Conservation (phyloP, 148 eudicot species). For the Linanthus parryae region DNA sequence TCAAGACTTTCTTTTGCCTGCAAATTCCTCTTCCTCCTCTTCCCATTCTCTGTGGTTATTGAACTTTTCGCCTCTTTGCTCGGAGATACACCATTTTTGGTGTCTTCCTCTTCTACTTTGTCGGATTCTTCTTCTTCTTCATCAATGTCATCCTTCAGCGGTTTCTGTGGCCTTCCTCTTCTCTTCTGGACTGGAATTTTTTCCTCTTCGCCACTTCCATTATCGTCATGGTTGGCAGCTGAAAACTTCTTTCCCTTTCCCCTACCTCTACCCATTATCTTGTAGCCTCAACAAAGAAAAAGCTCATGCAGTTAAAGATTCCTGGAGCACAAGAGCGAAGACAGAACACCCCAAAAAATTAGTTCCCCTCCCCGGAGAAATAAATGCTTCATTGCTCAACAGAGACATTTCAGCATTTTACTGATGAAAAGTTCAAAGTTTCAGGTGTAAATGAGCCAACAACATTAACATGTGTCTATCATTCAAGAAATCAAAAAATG, state of each 20-base stretch:
- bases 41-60: constrained; percentile 31
- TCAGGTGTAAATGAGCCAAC: too few relatives aligned
- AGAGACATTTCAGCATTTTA: too few relatives aligned
- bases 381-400: too few relatives aligned
- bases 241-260: constrained; percentile 73
- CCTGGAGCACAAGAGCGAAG: too few relatives aligned
- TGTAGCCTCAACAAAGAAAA: constrained; percentile 1
- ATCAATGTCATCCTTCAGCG: constrained; percentile 45
- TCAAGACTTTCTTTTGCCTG: constrained; percentile 38
- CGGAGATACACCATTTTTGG: constrained; percentile 19
- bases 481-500: too few relatives aligned
- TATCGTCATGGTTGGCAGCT: constrained; percentile 48
- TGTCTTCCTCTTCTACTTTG: constrained; percentile 39
- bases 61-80: constrained; percentile 26
- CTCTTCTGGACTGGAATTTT: constrained; percentile 75
- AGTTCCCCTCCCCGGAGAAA: too few relatives aligned
- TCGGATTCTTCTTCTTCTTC: constrained; percentile 37
- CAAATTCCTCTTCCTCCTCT: constrained; percentile 43
- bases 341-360: too few relatives aligned
- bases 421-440: too few relatives aligned
- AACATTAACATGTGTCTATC: too few relatives aligned
- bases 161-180: constrained; percentile 84
- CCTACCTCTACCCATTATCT: constrained; percentile 70
- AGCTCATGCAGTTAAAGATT: too few relatives aligned
- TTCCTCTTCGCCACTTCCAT: constrained; percentile 79